Percentiles rank a stretch among this genome's conserved stretches.
These are phyloP conservation scores for Lophium mytilinum DNA, from an alignment of 495 filamentous ascomycete genomes.

Conservation along the genomic window DNA sequence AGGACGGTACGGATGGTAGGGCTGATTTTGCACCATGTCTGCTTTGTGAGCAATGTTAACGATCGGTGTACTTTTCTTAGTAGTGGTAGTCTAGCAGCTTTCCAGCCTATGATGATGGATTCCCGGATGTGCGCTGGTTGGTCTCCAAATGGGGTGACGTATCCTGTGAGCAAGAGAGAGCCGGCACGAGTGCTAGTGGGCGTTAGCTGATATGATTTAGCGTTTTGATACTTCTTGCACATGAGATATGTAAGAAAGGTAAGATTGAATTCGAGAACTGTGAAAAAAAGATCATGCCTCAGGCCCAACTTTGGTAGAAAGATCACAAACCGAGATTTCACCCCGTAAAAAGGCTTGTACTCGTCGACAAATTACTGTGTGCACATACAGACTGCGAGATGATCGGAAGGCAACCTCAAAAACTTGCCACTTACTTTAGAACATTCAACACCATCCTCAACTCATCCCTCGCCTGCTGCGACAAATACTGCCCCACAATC, in stretches of 20 bases:
- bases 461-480: constrained; percentile 18
- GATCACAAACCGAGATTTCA: too few species aligned
- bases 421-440: constrained; percentile 22
- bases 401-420: too few species aligned
- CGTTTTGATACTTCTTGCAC: too few species aligned
- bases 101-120: constrained; percentile 27
- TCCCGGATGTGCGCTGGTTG: constrained; percentile 29
- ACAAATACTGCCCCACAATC: constrained; percentile 18
- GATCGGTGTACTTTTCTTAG: constrained; percentile 25
- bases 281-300: too few species aligned
- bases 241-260: too few species aligned
- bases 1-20: constrained; percentile 49
- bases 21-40: constrained; percentile 52
- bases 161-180: constrained; percentile 31
- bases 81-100: constrained; percentile 22
- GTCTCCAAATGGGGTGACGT: constrained; percentile 24
- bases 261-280: too few species aligned
- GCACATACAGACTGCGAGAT: too few species aligned
- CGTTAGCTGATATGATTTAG: too few species aligned
- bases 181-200: constrained; percentile 25
- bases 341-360: too few species aligned
- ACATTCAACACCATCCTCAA: constrained; percentile 24
- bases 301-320: too few species aligned
- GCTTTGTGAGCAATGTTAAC: constrained; percentile 27
- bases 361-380: too few species aligned